Evolutionary conservation across 1,284 basidiomycete species (phyloP).

Genomic region (Trichosporon ovoides): DNA sequence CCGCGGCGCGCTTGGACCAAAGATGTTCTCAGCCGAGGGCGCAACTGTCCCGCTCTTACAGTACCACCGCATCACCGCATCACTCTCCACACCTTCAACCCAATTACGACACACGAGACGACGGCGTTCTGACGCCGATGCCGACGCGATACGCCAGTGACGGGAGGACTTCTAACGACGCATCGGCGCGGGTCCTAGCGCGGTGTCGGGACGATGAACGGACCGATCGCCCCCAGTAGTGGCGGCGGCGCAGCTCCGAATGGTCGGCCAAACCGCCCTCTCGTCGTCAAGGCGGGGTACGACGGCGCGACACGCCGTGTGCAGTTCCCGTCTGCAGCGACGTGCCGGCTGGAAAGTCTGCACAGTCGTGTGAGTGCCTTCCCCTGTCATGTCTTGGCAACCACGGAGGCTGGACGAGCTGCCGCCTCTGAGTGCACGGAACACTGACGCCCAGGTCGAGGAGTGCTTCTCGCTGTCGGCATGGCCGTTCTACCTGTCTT

Average conservation of each 20-base stretch:
- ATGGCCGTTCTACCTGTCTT: conserved; percentile 64
- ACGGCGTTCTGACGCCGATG: too few relatives aligned
- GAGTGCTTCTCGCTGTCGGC: conserved; percentile 72
- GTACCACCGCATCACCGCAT: neutral
- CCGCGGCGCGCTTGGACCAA: too few relatives aligned
- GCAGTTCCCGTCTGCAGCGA: conserved; percentile 66
- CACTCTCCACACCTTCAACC: neutral
- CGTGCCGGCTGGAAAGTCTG: conserved; percentile 67
- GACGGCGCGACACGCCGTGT: conserved; percentile 68
- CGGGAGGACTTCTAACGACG: too few relatives aligned
- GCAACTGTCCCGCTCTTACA: neutral
- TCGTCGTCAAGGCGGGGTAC: conserved; percentile 72
- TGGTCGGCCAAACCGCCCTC: conserved; percentile 57
- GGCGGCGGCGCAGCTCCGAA: neutral
- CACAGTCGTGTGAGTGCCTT: conserved; percentile 57
- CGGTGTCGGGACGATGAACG: neutral
- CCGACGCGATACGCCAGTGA: neutral
- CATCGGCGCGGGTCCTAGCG: neutral
- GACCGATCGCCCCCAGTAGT: neutral
- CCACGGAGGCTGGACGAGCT: too few relatives aligned
- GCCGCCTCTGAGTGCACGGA: neutral
- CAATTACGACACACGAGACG: neutral
- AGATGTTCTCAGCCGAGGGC: too few relatives aligned
- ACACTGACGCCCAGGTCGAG: conserved; percentile 57
- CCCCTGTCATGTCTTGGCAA: neutral